Conservation (phyloP, 2,329 filamentous ascomycete genomes). For the Dothidotthia symphoricarpi region DNA sequence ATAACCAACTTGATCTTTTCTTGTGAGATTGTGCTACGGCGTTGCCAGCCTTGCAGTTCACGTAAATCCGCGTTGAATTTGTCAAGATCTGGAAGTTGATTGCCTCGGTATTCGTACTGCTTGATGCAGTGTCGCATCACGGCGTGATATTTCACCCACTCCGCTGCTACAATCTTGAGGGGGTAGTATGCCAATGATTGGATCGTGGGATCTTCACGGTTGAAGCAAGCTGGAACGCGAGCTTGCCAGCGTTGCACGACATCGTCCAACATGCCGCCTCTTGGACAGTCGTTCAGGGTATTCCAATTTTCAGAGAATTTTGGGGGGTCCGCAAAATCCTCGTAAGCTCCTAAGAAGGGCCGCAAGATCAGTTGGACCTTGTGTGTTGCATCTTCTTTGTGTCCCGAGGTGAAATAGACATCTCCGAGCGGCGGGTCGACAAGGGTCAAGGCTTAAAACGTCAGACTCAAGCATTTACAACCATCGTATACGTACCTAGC, state of each 20-base stretch:
- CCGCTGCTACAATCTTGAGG: slow-evolving; percentile 19
- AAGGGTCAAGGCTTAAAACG: slow-evolving; percentile 8
- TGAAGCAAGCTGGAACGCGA: slow-evolving; percentile 1
- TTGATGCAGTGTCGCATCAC: slow-evolving; percentile 24
- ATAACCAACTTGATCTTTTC: slow-evolving; percentile 10
- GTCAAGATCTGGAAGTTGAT: slow-evolving; percentile 10
- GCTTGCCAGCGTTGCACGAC: slow-evolving; percentile 14
- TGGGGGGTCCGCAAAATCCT: slow-evolving; percentile 12
- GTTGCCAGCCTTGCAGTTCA: slow-evolving; percentile 25
- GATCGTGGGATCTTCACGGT: slow-evolving; percentile 4
- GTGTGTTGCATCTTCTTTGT: not conserved
- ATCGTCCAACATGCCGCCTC: slow-evolving; percentile 12
- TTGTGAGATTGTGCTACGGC: slow-evolving; percentile 17
- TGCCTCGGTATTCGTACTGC: slow-evolving; percentile 20
- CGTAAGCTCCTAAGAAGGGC: slow-evolving; percentile 10
- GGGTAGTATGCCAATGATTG: slow-evolving; percentile 18
- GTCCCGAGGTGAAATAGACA: slow-evolving; percentile 1
- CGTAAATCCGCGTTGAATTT: slow-evolving; percentile 18
- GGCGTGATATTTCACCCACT: slow-evolving; percentile 26
- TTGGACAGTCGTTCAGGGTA: not conserved
- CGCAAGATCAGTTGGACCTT: not conserved
- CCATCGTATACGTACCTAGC: slow-evolving; percentile 7
- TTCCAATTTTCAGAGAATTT: slow-evolving; percentile 2
- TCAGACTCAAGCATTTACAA: too few relatives aligned
- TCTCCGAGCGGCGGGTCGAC: slow-evolving; percentile 13